These are phyloP conservation scores for Bolboschoenus planiculmis DNA, from an alignment of 176 grass and related monocot genomes.

Conservation along the genomic window DNA sequence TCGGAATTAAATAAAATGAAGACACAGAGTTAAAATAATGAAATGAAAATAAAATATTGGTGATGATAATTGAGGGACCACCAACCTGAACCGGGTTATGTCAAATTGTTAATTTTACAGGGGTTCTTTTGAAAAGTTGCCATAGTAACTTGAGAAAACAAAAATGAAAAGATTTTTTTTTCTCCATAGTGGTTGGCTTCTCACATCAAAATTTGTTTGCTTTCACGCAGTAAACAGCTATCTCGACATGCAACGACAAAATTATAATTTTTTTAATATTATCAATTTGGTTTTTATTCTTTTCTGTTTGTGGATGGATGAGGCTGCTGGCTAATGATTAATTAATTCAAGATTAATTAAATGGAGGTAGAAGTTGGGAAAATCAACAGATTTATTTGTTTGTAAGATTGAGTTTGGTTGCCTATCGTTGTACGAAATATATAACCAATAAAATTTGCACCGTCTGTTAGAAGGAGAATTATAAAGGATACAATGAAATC, in stretches of 20 bases:
- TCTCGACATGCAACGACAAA: not conserved
- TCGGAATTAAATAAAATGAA: not conserved
- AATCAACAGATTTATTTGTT: not conserved
- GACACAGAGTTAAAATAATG: not conserved
- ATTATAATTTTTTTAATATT: not conserved
- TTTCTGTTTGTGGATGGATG: not conserved
- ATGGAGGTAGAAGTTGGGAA: not conserved
- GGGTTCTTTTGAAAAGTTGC: not conserved
- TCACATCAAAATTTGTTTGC: constrained; percentile 1
- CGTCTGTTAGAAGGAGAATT: not conserved
- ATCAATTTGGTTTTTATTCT: not conserved
- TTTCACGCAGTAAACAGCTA: not conserved
- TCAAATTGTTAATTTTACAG: not conserved
- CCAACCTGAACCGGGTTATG: not conserved
- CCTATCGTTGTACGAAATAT: not conserved
- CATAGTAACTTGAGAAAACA: not conserved
- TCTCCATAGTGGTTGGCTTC: not conserved
- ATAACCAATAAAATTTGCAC: not conserved
- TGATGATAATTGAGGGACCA: constrained; percentile 2
- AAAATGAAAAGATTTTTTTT: not conserved
- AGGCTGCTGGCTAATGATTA: not conserved
- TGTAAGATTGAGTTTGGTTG: not conserved
- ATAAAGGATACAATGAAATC: not conserved
- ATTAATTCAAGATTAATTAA: not conserved
- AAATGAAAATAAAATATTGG: not conserved